Evolutionary conservation across 805 yeast genomes (phyloP).

Genomic region (Wickerhamomyces kurtzmanii): DNA sequence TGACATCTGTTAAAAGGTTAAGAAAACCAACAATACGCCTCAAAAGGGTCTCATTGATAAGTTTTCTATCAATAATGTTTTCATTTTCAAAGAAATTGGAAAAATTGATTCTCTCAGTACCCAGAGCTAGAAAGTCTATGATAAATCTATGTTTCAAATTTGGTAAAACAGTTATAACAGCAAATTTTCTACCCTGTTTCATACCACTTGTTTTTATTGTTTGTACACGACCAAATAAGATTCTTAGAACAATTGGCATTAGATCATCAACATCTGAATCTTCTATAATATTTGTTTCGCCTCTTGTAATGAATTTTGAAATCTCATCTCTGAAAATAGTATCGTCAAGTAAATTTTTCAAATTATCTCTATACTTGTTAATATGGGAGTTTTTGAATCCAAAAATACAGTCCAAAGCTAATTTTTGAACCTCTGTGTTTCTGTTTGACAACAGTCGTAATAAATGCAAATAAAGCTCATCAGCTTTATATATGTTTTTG

Average conservation of each 20-base stretch:
- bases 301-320: constrained; percentile 45
- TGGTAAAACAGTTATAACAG: constrained; percentile 57
- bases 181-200: constrained; percentile 62
- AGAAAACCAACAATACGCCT: constrained; percentile 57
- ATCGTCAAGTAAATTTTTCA: constrained; percentile 72
- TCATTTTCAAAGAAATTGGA: constrained; percentile 22
- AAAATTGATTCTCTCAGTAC: constrained; percentile 43
- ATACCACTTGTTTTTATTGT: constrained; percentile 56
- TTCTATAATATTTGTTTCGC: constrained; percentile 46
- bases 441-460: constrained; percentile 52
- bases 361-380: constrained; percentile 61
- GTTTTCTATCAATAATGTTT: constrained; percentile 11
- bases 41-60: constrained; percentile 22
- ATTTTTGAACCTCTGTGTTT: constrained; percentile 51
- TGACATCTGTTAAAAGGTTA: constrained; percentile 46
- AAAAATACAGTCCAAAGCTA: constrained; percentile 62
- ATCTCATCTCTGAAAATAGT: constrained; percentile 80
- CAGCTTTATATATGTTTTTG: constrained; percentile 39
- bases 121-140: constrained; percentile 49
- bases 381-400: constrained; percentile 51
- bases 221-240: constrained; percentile 83
- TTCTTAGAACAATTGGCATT: constrained; percentile 66
- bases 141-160: constrained; percentile 44
- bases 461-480: constrained; percentile 42
- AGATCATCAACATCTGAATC: constrained; percentile 46